Evolutionary conservation across 352 stramenopile species (phyloP).

Genomic region (Globisporangium middletonii): DNA sequence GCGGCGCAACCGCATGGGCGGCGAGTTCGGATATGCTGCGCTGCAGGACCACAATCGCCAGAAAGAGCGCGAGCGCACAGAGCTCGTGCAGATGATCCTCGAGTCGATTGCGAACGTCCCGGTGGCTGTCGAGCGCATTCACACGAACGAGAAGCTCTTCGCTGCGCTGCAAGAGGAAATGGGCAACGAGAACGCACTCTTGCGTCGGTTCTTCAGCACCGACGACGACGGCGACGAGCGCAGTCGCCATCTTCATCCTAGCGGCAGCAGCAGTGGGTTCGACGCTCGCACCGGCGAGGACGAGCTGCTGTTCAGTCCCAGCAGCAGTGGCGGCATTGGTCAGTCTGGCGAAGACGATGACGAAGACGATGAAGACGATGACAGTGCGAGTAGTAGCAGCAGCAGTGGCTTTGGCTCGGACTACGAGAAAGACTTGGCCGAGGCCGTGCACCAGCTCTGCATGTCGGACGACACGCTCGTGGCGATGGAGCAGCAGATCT

Average conservation of each 20-base stretch:
- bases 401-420: conserved; percentile 55
- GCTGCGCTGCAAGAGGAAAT: conserved; percentile 52
- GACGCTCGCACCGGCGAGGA: background rate
- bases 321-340: conserved; percentile 3
- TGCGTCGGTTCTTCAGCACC: conserved; percentile 36
- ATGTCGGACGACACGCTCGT: conserved; percentile 57
- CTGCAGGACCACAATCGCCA: conserved; percentile 31
- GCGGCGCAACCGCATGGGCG: background rate
- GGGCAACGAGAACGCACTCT: conserved; percentile 36
- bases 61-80: conserved; percentile 54
- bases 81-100: conserved; percentile 69
- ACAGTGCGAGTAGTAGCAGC: conserved; percentile 2
- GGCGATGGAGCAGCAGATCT: conserved; percentile 46
- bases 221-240: background rate
- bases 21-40: background rate
- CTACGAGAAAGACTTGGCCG: conserved; percentile 65
- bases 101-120: conserved; percentile 72
- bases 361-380: conserved; percentile 5
- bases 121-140: conserved; percentile 60
- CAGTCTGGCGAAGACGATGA: conserved; percentile 5
- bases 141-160: conserved; percentile 63
- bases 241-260: background rate
- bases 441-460: conserved; percentile 62
- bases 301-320: conserved; percentile 3
- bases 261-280: conserved; percentile 1